Evolutionary conservation across 1,284 basidiomycete genomes (phyloP).

Genomic region (Somion occarium): DNA sequence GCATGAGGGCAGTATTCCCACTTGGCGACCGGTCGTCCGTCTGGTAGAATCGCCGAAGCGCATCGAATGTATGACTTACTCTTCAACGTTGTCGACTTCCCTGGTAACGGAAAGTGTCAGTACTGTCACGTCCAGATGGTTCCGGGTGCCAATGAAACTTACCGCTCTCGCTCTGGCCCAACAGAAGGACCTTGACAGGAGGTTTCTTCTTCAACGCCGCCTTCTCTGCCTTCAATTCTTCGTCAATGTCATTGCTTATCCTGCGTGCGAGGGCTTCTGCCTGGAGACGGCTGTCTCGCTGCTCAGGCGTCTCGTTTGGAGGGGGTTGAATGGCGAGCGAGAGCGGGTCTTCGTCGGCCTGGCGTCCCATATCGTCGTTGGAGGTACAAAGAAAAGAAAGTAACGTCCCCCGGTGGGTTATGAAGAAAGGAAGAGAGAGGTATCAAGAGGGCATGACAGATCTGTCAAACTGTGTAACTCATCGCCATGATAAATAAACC

Average conservation of each 20-base stretch:
- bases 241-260: constrained; percentile 61
- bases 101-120: constrained; percentile 21
- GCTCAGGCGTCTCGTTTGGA: constrained; percentile 39
- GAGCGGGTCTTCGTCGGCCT: constrained; percentile 45
- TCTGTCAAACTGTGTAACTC: too few relatives aligned
- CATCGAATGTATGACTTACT: constrained; percentile 29
- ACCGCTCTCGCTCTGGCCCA: constrained; percentile 75
- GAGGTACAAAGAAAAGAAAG: constrained; percentile 1
- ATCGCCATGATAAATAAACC: too few relatives aligned
- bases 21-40: too few relatives aligned
- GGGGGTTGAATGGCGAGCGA: constrained; percentile 46
- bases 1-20: too few relatives aligned
- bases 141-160: too few relatives aligned
- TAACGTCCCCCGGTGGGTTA: background rate
- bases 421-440: background rate
- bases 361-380: constrained; percentile 23
- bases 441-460: too few relatives aligned
- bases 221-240: constrained; percentile 48
- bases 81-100: constrained; percentile 50
- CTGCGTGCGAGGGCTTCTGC: constrained; percentile 51
- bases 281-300: constrained; percentile 35
- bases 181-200: constrained; percentile 51
- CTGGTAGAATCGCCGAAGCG: too few relatives aligned
- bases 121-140: background rate
- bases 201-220: constrained; percentile 44